phyloP scores from a whole-genome alignment of 192 early-diverging fungal genomes.

The Gigaspora rosea region DNA sequence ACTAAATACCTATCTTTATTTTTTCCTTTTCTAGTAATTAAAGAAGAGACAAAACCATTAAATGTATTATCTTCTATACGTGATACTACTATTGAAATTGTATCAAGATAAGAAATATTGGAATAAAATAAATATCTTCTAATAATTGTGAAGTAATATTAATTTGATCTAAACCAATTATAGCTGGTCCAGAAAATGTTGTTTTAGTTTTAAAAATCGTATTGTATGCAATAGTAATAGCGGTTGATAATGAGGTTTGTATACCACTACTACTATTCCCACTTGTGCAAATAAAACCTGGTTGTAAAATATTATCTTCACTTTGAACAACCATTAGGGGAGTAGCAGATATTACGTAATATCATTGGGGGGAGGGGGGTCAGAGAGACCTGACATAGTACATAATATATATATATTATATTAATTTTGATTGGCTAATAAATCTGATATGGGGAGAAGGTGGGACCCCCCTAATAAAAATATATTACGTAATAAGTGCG shows the following conservation, averaged over 20 bases:
- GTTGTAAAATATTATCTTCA: too few relatives aligned
- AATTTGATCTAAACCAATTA: conserved; percentile 3
- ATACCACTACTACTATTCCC: not conserved
- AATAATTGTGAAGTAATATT: not conserved
- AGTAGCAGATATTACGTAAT: too few relatives aligned
- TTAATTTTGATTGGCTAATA: too few relatives aligned
- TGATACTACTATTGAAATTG: conserved; percentile 1
- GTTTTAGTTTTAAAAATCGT: not conserved
- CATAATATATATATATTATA: too few relatives aligned
- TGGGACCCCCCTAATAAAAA: too few relatives aligned
- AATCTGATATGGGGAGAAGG: too few relatives aligned
- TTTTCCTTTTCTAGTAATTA: not conserved
- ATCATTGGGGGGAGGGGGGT: too few relatives aligned
- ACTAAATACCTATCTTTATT: not conserved
- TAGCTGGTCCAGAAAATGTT: not conserved
- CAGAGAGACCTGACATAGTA: too few relatives aligned
- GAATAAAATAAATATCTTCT: not conserved
- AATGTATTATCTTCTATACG: not conserved
- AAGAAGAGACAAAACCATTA: conserved; percentile 3
- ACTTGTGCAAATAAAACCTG: too few relatives aligned
- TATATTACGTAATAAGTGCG: too few relatives aligned
- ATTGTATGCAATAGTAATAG: not conserved
- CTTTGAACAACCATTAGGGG: too few relatives aligned
- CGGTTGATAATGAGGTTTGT: not conserved
- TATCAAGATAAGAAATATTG: not conserved